phyloP scores from a whole-genome alignment of 2,329 filamentous ascomycete genomes.

The Diplodia seriata region DNA sequence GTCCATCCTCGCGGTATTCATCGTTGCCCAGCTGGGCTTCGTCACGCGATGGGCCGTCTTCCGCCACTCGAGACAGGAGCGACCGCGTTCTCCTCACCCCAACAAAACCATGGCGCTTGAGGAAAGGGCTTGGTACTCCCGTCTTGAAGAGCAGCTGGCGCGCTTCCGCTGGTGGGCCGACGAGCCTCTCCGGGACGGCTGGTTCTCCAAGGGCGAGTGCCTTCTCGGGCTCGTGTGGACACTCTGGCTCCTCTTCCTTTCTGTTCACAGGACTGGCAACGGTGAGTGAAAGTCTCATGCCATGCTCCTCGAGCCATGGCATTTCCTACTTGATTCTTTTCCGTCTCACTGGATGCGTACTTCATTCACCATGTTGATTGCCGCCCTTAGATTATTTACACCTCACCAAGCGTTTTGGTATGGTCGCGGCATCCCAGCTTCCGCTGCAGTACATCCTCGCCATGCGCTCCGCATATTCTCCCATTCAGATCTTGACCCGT shows the following conservation, averaged over 20 bases:
- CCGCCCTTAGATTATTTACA: constrained; percentile 65
- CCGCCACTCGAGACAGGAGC: constrained; percentile 34
- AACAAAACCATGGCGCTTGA: constrained; percentile 43
- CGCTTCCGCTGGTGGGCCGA: constrained; percentile 54
- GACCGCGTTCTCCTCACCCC: constrained; percentile 52
- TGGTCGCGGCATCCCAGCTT: constrained; percentile 64
- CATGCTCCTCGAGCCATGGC: neutral
- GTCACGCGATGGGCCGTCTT: constrained; percentile 35
- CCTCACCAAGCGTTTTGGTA: constrained; percentile 67
- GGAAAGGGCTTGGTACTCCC: constrained; percentile 39
- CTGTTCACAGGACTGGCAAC: constrained; percentile 59
- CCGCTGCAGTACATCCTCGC: constrained; percentile 66
- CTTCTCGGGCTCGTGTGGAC: constrained; percentile 58
- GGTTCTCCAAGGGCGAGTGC: constrained; percentile 61
- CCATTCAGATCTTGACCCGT: constrained; percentile 60
- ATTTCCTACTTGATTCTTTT: neutral
- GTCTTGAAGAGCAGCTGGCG: constrained; percentile 39
- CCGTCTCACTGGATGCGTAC: neutral
- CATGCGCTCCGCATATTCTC: constrained; percentile 58
- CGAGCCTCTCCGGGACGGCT: constrained; percentile 52
- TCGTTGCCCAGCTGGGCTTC: constrained; percentile 52
- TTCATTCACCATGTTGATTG: neutral
- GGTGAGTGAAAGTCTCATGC: constrained; percentile 52
- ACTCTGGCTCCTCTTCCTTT: constrained; percentile 60
- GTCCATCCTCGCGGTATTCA: constrained; percentile 57